Evolutionary conservation across 768 basidiomycete species (phyloP).

Genomic region (Trametes cubensis): DNA sequence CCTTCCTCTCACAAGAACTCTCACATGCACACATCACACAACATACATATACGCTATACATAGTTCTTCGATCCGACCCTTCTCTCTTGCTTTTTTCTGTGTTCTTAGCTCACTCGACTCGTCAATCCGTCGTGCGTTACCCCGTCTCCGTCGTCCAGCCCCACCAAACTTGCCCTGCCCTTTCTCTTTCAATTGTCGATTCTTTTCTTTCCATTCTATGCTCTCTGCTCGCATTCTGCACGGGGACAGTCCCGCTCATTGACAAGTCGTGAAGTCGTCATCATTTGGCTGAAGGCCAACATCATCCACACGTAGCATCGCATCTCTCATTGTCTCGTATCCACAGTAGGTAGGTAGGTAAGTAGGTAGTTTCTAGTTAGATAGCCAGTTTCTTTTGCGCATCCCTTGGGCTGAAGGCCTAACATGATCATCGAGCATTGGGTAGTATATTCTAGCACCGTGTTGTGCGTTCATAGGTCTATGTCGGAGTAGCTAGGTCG

Average conservation of each 20-base stretch:
- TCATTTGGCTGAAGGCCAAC: conserved; percentile 24
- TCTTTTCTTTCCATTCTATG: conserved; percentile 9
- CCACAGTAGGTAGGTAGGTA: conserved; percentile 11
- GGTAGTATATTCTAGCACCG: conserved; percentile 33
- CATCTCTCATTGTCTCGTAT: background rate
- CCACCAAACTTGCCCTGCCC: background rate
- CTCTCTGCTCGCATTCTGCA: conserved; percentile 25
- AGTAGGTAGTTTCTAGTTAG: conserved; percentile 24
- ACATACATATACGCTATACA: conserved; percentile 15
- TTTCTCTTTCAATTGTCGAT: background rate
- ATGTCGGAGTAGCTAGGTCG: conserved; percentile 26
- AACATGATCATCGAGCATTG: conserved; percentile 26
- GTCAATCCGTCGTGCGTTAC: conserved; percentile 13
- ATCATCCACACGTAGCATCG: conserved; percentile 13
- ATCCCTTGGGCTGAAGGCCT: conserved; percentile 22
- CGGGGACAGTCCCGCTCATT: conserved; percentile 30
- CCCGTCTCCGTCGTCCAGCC: conserved; percentile 3
- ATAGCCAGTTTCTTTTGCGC: conserved; percentile 18
- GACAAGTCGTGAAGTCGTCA: conserved; percentile 1
- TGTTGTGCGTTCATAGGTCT: conserved; percentile 21
- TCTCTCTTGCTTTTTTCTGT: background rate
- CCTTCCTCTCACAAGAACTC: conserved; percentile 11
- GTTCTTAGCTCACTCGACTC: background rate
- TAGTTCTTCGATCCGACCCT: conserved; percentile 1
- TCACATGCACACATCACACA: conserved; percentile 12